Percentiles rank a stretch among this genome's conserved stretches.
phyloP scores from a whole-genome alignment of 139 green algal species.

The Parachlorella kessleri region DNA sequence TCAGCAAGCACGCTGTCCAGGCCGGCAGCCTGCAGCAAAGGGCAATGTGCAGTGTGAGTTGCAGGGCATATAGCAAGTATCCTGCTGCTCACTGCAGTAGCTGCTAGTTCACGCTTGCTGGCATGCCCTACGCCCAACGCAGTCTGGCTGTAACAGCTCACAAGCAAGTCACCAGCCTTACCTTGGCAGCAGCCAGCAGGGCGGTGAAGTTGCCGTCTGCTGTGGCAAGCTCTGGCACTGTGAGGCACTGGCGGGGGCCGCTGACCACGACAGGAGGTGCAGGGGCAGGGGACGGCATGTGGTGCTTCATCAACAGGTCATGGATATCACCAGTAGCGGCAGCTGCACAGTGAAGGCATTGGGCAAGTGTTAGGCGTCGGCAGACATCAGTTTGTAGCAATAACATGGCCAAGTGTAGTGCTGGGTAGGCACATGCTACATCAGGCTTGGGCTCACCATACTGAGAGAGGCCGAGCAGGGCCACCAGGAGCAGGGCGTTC shows the following conservation, averaged over 20 bases:
- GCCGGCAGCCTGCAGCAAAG: slow-evolving; percentile 15
- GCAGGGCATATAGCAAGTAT: too few relatives aligned
- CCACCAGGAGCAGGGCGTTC: too few relatives aligned
- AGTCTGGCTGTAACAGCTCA: neutral
- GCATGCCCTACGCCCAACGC: too few relatives aligned
- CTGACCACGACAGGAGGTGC: neutral
- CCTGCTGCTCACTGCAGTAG: too few relatives aligned
- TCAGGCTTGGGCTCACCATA: too few relatives aligned
- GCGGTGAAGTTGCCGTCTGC: slow-evolving; percentile 3
- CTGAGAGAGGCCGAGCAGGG: too few relatives aligned
- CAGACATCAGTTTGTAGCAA: too few relatives aligned
- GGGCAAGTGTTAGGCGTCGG: too few relatives aligned
- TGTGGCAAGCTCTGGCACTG: neutral
- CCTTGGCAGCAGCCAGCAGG: slow-evolving; percentile 15
- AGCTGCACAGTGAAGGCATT: neutral
- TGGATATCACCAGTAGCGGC: neutral
- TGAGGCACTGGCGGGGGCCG: slow-evolving; percentile 3
- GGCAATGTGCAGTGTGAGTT: too few relatives aligned
- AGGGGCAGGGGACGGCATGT: neutral
- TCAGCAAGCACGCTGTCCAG: slow-evolving; percentile 16
- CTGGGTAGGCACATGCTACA: too few relatives aligned
- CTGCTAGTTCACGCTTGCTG: too few relatives aligned
- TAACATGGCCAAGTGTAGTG: too few relatives aligned
- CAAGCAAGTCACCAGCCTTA: neutral
- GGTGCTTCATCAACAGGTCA: neutral